Evolutionary conservation across 345 rosid genomes (phyloP), one percentile per base, ranked within the genome.

Genomic region (Noccaea bulbosa): DNA sequence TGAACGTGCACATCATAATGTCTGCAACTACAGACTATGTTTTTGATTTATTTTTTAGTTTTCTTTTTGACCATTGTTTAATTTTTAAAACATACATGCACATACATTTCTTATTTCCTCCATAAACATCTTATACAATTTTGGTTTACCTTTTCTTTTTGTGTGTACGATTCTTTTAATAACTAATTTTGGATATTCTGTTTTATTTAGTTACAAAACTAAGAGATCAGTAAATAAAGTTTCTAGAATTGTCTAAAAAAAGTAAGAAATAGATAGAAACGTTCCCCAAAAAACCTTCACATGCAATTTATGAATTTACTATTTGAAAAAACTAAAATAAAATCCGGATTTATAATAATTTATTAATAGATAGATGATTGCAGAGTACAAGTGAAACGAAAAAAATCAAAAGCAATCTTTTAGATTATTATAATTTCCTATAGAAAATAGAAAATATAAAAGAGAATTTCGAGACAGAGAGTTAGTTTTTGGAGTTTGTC

Each of bases 1-100:
- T 17, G 59, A 75, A 75, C 79, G 79, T 75, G 79, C 70, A 62
- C 33, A 69, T 9, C 74, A 75, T 69, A 62, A 69, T 55, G 79
- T 75, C 46, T 48, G 6, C 77, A 73, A 69, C 73, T 69, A 69
- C 58, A 45, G 6, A 15, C 46, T 65, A 64, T 55, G 59, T 33
- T 46, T 49, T 33, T 55, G 59, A 20, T 46, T 49, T 33, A 34
- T 12, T 35, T 12, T 58, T 34, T 55, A 55, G 11, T 16, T 44
- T 40, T 24, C 20, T 30, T 24, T 38, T 24, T 39, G 45, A 12
- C 34, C 48, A 2, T 63, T 63, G 5, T 50, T 38, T 20, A 12
- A 11, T 10, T 37, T 30, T 35, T 5, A 7, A 14, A 30, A 34
- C 49, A 55, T 39, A 3, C 45, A 47, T 55, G 65, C 49, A 56